Percentiles rank a stretch among this genome's conserved stretches.
Evolutionary conservation across 1,284 basidiomycete species (phyloP).

Genomic region (Phlebopus sp.): DNA sequence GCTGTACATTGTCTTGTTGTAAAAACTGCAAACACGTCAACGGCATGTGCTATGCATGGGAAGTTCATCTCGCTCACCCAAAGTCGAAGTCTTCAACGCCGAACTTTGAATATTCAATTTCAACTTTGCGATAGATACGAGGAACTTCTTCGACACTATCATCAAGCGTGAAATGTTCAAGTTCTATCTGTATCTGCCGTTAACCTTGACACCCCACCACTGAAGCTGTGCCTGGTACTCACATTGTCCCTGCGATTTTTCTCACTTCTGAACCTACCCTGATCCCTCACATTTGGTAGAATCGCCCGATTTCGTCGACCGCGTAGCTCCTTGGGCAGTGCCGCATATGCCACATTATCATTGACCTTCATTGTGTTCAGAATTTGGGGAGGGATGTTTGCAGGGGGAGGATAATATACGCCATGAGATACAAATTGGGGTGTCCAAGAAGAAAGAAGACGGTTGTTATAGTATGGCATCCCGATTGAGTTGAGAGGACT

Average conservation of each 20-base stretch:
- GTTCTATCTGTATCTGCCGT: slow-evolving; percentile 39
- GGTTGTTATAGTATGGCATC: slow-evolving; percentile 80
- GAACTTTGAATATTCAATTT: slow-evolving; percentile 98
- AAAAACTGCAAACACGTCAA: slow-evolving; percentile 59
- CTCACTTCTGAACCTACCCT: slow-evolving; percentile 84
- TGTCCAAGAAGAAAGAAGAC: slow-evolving; percentile 81
- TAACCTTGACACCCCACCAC: background rate
- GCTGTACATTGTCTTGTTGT: slow-evolving; percentile 86
- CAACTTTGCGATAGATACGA: slow-evolving; percentile 84
- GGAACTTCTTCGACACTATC: slow-evolving; percentile 66
- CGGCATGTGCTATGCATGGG: background rate
- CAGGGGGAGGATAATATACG: slow-evolving; percentile 57
- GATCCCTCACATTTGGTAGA: slow-evolving; percentile 45
- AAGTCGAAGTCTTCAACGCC: slow-evolving; percentile 99
- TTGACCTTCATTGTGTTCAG: slow-evolving; percentile 79
- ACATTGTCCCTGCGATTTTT: slow-evolving; percentile 50
- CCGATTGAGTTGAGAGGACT: slow-evolving; percentile 90
- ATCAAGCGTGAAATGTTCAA: slow-evolving; percentile 47
- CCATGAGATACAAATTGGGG: slow-evolving; percentile 50
- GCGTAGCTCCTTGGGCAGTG: slow-evolving; percentile 78
- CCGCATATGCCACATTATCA: slow-evolving; percentile 87
- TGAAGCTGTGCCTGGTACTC: slow-evolving; percentile 14
- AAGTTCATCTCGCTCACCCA: slow-evolving; percentile 49
- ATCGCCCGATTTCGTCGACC: slow-evolving; percentile 78
- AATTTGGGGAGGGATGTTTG: slow-evolving; percentile 78